Percentiles rank a stretch among this genome's conserved stretches.
Evolutionary conservation across 495 filamentous ascomycete species (phyloP).

Genomic region (Neurospora sp.): DNA sequence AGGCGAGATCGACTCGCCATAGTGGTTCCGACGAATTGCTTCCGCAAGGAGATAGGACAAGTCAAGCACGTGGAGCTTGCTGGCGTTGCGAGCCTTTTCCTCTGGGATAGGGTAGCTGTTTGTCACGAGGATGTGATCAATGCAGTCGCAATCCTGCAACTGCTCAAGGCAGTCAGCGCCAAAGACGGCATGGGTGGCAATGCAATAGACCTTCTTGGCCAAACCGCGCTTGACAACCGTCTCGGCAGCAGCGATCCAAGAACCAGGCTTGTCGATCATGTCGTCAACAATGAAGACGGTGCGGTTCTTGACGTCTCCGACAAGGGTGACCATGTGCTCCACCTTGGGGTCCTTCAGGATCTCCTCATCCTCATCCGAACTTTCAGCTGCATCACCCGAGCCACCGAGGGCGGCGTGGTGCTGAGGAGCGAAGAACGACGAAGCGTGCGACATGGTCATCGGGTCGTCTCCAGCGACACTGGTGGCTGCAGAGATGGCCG

Average conservation of each 20-base stretch:
- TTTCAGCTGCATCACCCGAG: conserved; percentile 65
- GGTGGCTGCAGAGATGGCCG: conserved; percentile 50
- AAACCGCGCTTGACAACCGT: conserved; percentile 87
- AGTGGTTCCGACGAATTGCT: conserved; percentile 90
- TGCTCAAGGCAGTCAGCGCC: conserved; percentile 81
- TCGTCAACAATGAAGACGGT: conserved; percentile 94
- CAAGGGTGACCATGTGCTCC: conserved; percentile 91
- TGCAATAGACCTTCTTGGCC: conserved; percentile 91
- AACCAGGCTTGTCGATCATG: conserved; percentile 95
- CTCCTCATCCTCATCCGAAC: conserved; percentile 84
- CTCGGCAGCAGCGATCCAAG: conserved; percentile 98
- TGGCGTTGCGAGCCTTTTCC: conserved; percentile 55
- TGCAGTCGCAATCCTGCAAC: conserved; percentile 83
- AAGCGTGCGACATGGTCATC: conserved; percentile 46
- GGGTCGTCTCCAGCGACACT: conserved; percentile 49
- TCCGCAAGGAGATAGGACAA: conserved; percentile 80
- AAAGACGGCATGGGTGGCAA: conserved; percentile 94
- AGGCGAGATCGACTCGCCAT: conserved; percentile 79
- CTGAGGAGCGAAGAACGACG: conserved; percentile 44
- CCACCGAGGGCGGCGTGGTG: conserved; percentile 62
- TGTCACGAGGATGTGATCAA: conserved; percentile 89
- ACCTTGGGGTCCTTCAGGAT: conserved; percentile 59
- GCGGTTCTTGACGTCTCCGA: conserved; percentile 79
- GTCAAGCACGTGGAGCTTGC: conserved; percentile 83
- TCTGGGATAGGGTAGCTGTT: conserved; percentile 87